phyloP scores from a whole-genome alignment of 2,329 filamentous ascomycete genomes.

The Fusarium palustre region DNA sequence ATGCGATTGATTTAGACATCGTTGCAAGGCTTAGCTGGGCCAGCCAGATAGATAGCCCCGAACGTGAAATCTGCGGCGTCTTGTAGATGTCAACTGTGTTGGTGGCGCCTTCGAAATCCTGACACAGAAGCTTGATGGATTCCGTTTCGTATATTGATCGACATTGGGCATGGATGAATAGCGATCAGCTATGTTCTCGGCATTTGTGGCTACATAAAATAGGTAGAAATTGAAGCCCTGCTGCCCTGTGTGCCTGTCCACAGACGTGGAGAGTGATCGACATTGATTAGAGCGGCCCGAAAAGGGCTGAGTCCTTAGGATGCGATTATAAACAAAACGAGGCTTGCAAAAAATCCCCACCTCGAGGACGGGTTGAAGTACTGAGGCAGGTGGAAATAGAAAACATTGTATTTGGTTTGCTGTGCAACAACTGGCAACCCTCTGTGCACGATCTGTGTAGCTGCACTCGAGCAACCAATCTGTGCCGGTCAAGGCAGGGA shows the following conservation, averaged over 20 bases:
- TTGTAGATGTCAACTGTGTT: conserved; percentile 4
- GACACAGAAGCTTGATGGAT: conserved; percentile 15
- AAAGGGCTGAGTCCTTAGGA: neutral
- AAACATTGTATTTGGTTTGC: conserved; percentile 32
- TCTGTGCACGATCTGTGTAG: conserved; percentile 20
- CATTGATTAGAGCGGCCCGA: conserved; percentile 2
- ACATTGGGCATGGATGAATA: conserved; percentile 15
- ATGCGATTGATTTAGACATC: conserved; percentile 19
- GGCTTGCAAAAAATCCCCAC: conserved; percentile 3
- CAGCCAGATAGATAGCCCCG: conserved; percentile 1
- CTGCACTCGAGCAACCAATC: conserved; percentile 10
- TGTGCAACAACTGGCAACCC: conserved; percentile 8
- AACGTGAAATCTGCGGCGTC: neutral
- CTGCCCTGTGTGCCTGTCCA: neutral
- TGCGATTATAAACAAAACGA: conserved; percentile 8
- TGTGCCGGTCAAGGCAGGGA: conserved; percentile 1
- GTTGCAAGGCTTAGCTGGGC: conserved; percentile 17
- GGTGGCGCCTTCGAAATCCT: conserved; percentile 3
- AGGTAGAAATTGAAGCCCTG: conserved; percentile 30
- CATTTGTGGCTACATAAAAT: conserved; percentile 16
- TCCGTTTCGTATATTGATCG: conserved; percentile 38
- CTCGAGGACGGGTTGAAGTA: conserved; percentile 3
- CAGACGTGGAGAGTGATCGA: conserved; percentile 23
- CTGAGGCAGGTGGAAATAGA: conserved; percentile 7
- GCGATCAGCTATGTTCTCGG: conserved; percentile 14